Evolutionary conservation across 176 grass and related monocot species (phyloP), one percentile per base, ranked within the genome.

Genomic region (Phyllostachys edulis): DNA sequence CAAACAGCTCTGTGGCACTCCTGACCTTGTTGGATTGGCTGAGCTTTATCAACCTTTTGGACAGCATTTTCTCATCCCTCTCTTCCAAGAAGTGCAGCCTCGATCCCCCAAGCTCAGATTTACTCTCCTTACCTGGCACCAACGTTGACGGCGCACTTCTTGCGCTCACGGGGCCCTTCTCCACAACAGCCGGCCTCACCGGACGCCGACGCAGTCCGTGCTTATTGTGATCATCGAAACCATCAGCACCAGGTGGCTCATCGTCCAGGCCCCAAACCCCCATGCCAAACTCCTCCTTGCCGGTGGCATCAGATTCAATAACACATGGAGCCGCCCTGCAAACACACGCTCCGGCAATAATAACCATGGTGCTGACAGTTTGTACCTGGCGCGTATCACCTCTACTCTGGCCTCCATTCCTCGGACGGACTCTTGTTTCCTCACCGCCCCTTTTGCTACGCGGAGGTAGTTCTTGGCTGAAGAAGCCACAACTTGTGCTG

Each of bases 71-170:
- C 83, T 98, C 92, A 74, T 95, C 85, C 88, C 85, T 91, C 87
- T 98, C 95, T 50, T 98, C 95, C 80, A 98, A 84, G 71, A 90
- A 98, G 81, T 98, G 87, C 57, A 98, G 73, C 51, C 89, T 92
- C 21, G 78, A 65, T 12, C 24, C 72, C 4, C 77, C 67, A 68
- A 46, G 62, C 61, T 85, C 78, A 23, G 75, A 77, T 52, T 46
- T 68, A 10, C 49, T 82, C 73, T 77, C 70, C 27, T 64, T 52
- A 29, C 78, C 79, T 61, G 86, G 6, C 23, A 9, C 42, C 29
- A 36, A 21, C 34, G 37, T 36, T 15, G 49, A 27, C 1, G 80
- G 54, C 11, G 62, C 73, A 26, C 50, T 67, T 65, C 82, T 75
- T 37, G 56, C 41, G 20, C 60, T 51, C 51, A 59, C 59, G 60